A percentile compares a stretch with the other conserved stretches of the same genome.
These are phyloP conservation scores for Apophysomyces ossiformis DNA, from an alignment of 371 early-diverging fungal species.

Conservation along the genomic window DNA sequence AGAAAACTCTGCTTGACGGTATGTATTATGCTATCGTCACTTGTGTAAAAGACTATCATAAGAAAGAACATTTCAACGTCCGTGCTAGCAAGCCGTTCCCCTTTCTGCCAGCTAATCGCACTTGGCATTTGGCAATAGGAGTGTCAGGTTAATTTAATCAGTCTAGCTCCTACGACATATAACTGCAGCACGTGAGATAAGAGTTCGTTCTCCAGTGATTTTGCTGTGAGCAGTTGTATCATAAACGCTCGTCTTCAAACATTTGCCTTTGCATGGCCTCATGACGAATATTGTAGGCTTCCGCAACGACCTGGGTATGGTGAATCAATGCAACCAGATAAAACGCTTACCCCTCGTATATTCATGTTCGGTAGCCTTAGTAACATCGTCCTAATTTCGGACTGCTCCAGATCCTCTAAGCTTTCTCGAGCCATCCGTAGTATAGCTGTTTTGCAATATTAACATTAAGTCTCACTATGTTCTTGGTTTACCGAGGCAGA, in stretches of 20 bases:
- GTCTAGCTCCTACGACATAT: too few relatives aligned
- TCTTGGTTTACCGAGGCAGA: slow-evolving; percentile 57
- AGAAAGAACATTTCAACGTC: too few relatives aligned
- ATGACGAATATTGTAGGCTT: slow-evolving; percentile 66
- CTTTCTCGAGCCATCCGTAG: slow-evolving; percentile 64
- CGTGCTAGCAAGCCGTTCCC: too few relatives aligned
- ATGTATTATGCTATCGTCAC: too few relatives aligned
- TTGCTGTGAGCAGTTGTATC: too few relatives aligned
- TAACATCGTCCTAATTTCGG: slow-evolving; percentile 79
- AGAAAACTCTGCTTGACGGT: too few relatives aligned
- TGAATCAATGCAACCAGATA: not conserved
- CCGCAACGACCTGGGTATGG: slow-evolving; percentile 54
- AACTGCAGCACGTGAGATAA: too few relatives aligned
- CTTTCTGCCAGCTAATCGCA: too few relatives aligned
- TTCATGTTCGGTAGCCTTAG: slow-evolving; percentile 74
- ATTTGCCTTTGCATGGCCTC: slow-evolving; percentile 64
- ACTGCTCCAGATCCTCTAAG: slow-evolving; percentile 84
- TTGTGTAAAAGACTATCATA: too few relatives aligned
- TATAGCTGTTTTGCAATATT: slow-evolving; percentile 44
- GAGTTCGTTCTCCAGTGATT: too few relatives aligned
- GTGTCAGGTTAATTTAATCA: too few relatives aligned
- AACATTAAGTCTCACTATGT: not conserved
- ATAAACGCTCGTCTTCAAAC: slow-evolving; percentile 29
- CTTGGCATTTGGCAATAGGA: too few relatives aligned
- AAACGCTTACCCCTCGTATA: slow-evolving; percentile 56